These are phyloP conservation scores for Scutellaria minor DNA, from an alignment of 257 asterid species.

Conservation along the genomic window DNA sequence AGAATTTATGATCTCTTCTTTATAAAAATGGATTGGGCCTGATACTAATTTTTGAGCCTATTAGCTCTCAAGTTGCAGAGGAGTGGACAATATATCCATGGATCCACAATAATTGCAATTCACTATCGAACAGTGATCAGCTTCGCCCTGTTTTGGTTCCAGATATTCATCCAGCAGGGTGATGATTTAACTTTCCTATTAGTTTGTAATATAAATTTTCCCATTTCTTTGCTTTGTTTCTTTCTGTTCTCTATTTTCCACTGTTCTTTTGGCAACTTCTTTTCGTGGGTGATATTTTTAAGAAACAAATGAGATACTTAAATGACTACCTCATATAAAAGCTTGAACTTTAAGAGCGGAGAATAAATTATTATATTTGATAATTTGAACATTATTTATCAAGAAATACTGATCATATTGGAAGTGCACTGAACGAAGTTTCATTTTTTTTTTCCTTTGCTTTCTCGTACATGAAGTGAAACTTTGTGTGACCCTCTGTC, in stretches of 20 bases:
- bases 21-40: conserved; percentile 31
- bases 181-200: conserved; percentile 32
- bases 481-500: not conserved
- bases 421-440: not conserved
- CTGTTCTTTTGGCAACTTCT: conserved; percentile 20
- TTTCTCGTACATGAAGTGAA: not conserved
- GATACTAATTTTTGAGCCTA: conserved; percentile 29
- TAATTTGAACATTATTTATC: not conserved
- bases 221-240: conserved; percentile 2
- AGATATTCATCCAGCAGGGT: conserved; percentile 98
- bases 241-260: conserved; percentile 21
- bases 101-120: conserved; percentile 96
- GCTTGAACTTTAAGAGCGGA: not conserved
- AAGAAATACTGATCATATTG: conserved; percentile 14
- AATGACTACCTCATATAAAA: too few species aligned
- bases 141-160: conserved; percentile 90
- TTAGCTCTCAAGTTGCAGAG: conserved; percentile 65
- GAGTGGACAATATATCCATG: conserved; percentile 99
- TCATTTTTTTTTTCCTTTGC: too few species aligned
- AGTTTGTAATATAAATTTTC: not conserved
- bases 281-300: conserved; percentile 4
- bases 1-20: conserved; percentile 29
- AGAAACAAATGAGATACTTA: conserved; percentile 1
- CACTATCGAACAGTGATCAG: conserved; percentile 85
- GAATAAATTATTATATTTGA: not conserved